Conservation (phyloP, 768 basidiomycete genomes). For the Psilocybe cubensis region DNA sequence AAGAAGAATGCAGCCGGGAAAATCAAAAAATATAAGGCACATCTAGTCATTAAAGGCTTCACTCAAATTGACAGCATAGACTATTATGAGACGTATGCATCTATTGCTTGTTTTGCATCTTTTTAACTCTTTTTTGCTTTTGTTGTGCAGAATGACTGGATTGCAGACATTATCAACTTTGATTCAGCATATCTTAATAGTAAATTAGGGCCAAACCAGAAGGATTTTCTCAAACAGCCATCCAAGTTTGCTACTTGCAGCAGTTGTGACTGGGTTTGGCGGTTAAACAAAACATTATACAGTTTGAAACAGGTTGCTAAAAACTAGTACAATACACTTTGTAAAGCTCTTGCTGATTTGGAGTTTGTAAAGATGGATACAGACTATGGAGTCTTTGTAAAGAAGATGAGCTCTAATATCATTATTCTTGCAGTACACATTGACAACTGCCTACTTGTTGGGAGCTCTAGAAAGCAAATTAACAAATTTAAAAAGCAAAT, state of each 20-base stretch:
- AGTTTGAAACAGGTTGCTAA: constrained; percentile 30
- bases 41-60: no score
- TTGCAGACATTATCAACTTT: constrained; percentile 10
- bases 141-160: constrained; percentile 23
- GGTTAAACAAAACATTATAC: constrained; percentile 29
- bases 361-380: constrained; percentile 22
- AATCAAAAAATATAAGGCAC: constrained; percentile 28
- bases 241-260: neutral
- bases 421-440: constrained; percentile 20
- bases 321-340: constrained; percentile 24
- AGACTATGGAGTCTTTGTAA: constrained; percentile 29
- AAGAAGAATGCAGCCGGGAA: constrained; percentile 37
- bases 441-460: constrained; percentile 24
- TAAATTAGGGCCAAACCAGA: constrained; percentile 9
- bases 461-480: constrained; percentile 20
- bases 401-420: constrained; percentile 5
- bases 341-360: constrained; percentile 11
- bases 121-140: constrained; percentile 23
- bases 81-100: constrained; percentile 36
- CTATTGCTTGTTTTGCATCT: constrained; percentile 27
- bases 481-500: constrained; percentile 26
- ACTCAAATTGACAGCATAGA: constrained; percentile 26
- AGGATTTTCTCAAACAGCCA: constrained; percentile 16
- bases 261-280: constrained; percentile 17
- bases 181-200: constrained; percentile 11